These are phyloP conservation scores for Epichloe uncinata DNA, from an alignment of 2,329 filamentous ascomycete genomes.

Conservation along the genomic window DNA sequence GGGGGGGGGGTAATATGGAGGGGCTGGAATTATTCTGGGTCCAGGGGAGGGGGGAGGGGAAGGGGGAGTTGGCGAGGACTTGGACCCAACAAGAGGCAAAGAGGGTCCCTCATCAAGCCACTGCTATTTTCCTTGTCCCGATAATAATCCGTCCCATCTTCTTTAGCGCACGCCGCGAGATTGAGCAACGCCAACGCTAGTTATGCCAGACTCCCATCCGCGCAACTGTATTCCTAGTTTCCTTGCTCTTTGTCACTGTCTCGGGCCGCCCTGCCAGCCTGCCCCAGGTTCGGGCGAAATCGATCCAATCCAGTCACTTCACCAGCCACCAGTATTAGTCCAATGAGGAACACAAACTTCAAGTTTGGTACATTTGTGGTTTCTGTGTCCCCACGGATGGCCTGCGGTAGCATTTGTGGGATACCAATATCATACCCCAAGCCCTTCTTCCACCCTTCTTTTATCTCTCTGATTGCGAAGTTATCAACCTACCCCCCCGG, in stretches of 20 bases:
- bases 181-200: not conserved
- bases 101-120: not conserved
- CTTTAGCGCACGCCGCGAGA: too few species aligned
- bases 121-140: not conserved
- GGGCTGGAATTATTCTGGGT: slow-evolving; percentile 27
- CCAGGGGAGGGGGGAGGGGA: slow-evolving; percentile 10
- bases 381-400: not conserved
- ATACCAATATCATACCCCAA: not conserved
- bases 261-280: not conserved
- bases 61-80: not conserved
- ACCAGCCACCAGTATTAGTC: too few species aligned
- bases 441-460: too few species aligned
- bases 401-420: not conserved
- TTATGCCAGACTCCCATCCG: not conserved
- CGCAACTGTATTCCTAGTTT: not conserved
- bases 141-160: too few species aligned
- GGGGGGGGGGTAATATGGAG: slow-evolving; percentile 16
- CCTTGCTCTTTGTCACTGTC: not conserved
- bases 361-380: not conserved
- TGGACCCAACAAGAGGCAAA: not conserved
- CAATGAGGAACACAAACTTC: not conserved
- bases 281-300: not conserved
- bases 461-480: too few species aligned
- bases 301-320: not conserved
- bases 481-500: not conserved